Evolutionary conservation across 495 filamentous ascomycete species (phyloP), one percentile per base, ranked within the genome.

Genomic region (Sphaerosporella brunnea): DNA sequence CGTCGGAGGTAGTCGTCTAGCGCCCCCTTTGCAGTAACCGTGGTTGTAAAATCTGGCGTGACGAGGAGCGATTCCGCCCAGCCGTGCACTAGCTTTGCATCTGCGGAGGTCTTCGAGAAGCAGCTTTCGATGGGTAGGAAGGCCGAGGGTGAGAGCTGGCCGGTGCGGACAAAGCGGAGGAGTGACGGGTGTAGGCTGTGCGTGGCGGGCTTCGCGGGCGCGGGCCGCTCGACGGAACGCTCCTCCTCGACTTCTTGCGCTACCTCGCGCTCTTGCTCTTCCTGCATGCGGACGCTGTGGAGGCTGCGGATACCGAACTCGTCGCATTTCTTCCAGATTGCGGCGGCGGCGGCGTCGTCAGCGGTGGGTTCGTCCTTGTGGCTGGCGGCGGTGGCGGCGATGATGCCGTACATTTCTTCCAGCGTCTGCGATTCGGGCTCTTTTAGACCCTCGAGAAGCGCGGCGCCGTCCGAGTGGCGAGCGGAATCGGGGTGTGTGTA

Each of bases 251-350:
- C 65, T 50, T 84, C 78, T 1, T 72, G 73, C 0, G 71, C 67
- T 0, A 83, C 64, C 51, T 85, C 77, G 0, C 79, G 68, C 56
- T 84, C 80, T 43, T 82, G 78, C 52, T 83, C 79, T 56, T 86
- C 78, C 11, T 78, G 65, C 2, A 81, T 62, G 0, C 61, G 57
- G 0, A 67, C 64, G 1, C 62, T 56, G 7, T 53, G 35, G 34
- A 68, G 49, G 5, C 63, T 43, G 0, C 59, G 23, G 3, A 63
- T 54, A 0, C 58, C 61, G 45, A 76, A 74, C 18, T 39, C 43
- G 19, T 36, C 23, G 3, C 51, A 53, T 5, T 51, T 53, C 32
- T 72, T 60, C 18, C 45, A 32, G 49, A 70, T 75, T 13, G 66
- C 62, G 2, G 56, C 46, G 0, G 44, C 18, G 16, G 72, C 74